phyloP scores from a whole-genome alignment of 2,329 filamentous ascomycete genomes.

The Thelonectria blattea region DNA sequence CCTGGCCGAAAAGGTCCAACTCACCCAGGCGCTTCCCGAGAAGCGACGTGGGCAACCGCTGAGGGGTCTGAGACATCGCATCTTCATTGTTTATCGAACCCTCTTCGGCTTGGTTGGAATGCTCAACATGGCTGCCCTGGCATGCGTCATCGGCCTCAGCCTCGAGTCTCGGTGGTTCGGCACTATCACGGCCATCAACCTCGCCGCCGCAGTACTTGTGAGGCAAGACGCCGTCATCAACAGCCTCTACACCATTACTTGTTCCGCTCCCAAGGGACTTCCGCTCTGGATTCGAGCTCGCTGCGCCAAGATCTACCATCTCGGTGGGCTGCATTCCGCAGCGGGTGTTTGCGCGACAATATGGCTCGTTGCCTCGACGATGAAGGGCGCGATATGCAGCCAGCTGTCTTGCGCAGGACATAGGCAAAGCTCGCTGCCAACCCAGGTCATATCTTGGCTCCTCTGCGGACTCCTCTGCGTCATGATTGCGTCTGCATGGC shows the following conservation, averaged over 20 bases:
- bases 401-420: conserved; percentile 37
- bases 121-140: conserved; percentile 56
- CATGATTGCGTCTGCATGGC: conserved; percentile 69
- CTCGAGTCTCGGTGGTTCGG: conserved; percentile 46
- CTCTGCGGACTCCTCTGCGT: conserved; percentile 62
- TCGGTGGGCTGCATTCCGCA: conserved; percentile 59
- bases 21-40: conserved; percentile 44
- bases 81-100: conserved; percentile 61
- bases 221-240: conserved; percentile 62
- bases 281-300: conserved; percentile 56
- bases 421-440: conserved; percentile 48
- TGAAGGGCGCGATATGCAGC: conserved; percentile 46
- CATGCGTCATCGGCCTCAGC: conserved; percentile 47
- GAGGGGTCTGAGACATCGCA: conserved; percentile 49
- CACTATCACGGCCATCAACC: conserved; percentile 54
- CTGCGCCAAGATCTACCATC: conserved; percentile 58
- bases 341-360: conserved; percentile 55
- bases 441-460: conserved; percentile 59
- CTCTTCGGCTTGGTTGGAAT: conserved; percentile 61
- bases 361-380: conserved; percentile 55
- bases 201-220: conserved; percentile 56
- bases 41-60: conserved; percentile 49
- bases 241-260: conserved; percentile 52
- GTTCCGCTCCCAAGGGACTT: conserved; percentile 51
- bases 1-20: conserved; percentile 39